Evolutionary conservation across 441 rosid genomes (phyloP).

Genomic region (Bruguiera hainesii): DNA sequence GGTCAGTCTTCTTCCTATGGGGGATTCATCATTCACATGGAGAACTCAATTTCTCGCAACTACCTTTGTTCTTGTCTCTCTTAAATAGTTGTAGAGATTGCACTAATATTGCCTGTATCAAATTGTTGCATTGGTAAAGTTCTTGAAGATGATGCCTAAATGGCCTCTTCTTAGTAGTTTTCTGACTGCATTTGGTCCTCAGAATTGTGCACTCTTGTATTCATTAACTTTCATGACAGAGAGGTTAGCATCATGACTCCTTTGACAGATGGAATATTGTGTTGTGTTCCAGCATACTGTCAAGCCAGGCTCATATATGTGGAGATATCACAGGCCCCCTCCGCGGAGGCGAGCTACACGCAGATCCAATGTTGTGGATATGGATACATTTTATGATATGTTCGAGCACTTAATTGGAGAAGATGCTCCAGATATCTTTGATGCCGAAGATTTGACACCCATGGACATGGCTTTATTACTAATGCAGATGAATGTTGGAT

Average conservation of each 20-base stretch:
- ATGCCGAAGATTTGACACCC: slow-evolving; percentile 43
- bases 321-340: slow-evolving; percentile 70
- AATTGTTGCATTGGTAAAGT: slow-evolving; percentile 1
- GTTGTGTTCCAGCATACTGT: slow-evolving; percentile 77
- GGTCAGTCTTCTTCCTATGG: no score
- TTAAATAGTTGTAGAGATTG: neutral
- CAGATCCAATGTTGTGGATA: slow-evolving; percentile 40
- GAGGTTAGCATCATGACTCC: slow-evolving; percentile 41
- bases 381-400: slow-evolving; percentile 43
- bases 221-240: slow-evolving; percentile 29
- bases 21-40: no score
- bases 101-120: neutral
- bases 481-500: slow-evolving; percentile 41
- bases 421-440: slow-evolving; percentile 43
- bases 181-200: neutral
- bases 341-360: slow-evolving; percentile 50
- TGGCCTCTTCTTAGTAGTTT: slow-evolving; percentile 9
- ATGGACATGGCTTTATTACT: slow-evolving; percentile 50
- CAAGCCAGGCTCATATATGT: slow-evolving; percentile 76
- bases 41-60: neutral
- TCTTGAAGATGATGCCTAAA: slow-evolving; percentile 16
- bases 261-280: slow-evolving; percentile 53
- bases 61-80: neutral
- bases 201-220: slow-evolving; percentile 17
- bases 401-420: slow-evolving; percentile 47